A percentile compares a stretch with the other conserved stretches of the same genome.
phyloP scores from a whole-genome alignment of 2,329 filamentous ascomycete species.

The Zasmidium cellare region DNA sequence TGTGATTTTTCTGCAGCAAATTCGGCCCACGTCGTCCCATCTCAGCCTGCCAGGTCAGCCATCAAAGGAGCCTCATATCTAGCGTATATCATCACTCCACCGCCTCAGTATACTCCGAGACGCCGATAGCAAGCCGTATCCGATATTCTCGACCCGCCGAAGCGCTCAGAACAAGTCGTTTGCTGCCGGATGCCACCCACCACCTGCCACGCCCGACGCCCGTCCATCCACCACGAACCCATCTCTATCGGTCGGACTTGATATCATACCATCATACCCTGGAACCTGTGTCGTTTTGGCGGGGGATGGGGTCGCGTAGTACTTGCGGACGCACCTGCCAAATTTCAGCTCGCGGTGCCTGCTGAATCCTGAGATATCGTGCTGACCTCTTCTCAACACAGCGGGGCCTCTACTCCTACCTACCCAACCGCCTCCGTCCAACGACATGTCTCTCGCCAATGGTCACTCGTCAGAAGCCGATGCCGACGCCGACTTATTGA shows the following conservation, averaged over 20 bases:
- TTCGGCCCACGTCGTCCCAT: constrained; percentile 13
- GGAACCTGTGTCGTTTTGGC: constrained; percentile 34
- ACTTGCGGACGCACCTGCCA: constrained; percentile 23
- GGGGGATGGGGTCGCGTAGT: constrained; percentile 46
- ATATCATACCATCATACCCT: constrained; percentile 29
- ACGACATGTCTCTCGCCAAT: constrained; percentile 62
- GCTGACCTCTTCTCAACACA: constrained; percentile 47
- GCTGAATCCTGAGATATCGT: constrained; percentile 29
- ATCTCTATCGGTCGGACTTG: constrained; percentile 42
- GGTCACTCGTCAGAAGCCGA: constrained; percentile 62
- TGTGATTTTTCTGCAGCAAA: constrained; percentile 20
- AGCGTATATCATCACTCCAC: constrained; percentile 30
- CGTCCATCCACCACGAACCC: constrained; percentile 27
- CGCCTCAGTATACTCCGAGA: constrained; percentile 17
- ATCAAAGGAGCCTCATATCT: constrained; percentile 27
- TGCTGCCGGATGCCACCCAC: constrained; percentile 19
- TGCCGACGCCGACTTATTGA: constrained; percentile 49
- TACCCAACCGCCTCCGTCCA: constrained; percentile 54
- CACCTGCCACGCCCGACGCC: constrained; percentile 26
- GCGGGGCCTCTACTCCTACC: constrained; percentile 64
- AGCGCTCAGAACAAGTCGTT: constrained; percentile 8
- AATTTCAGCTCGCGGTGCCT: constrained; percentile 35
- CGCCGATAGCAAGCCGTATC: constrained; percentile 17
- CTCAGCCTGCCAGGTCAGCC: constrained; percentile 22
- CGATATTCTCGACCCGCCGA: constrained; percentile 14